Conservation (phyloP, 108 stramenopile species). For the Stephanodiscus triporus region DNA sequence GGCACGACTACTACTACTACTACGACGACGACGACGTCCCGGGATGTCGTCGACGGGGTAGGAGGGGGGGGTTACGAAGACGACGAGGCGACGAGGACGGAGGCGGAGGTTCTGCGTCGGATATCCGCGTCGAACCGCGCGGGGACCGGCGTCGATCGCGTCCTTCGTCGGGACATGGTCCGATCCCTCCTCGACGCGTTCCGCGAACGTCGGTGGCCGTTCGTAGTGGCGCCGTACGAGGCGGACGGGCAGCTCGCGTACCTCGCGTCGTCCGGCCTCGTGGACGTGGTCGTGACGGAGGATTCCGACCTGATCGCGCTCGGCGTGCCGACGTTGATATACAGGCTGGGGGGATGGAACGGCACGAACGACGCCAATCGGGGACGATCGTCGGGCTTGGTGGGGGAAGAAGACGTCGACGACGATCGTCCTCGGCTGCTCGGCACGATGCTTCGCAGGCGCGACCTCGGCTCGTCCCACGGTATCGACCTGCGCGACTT, state of each 20-base stretch:
- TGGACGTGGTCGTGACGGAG: conserved; percentile 94
- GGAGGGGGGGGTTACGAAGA: conserved; percentile 13
- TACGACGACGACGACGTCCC: not conserved
- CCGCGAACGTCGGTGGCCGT: conserved; percentile 51
- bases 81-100: conserved; percentile 26
- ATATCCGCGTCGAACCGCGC: conserved; percentile 65
- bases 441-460: conserved; percentile 47
- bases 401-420: not conserved
- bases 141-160: conserved; percentile 57
- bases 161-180: conserved; percentile 36
- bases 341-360: conserved; percentile 80
- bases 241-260: conserved; percentile 97
- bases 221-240: conserved; percentile 96
- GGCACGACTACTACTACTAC: too few relatives aligned
- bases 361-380: conserved; percentile 51
- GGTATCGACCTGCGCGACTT: conserved; percentile 63
- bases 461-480: conserved; percentile 49
- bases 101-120: conserved; percentile 34
- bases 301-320: conserved; percentile 94
- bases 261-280: conserved; percentile 59
- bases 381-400: conserved; percentile 20
- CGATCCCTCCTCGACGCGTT: conserved; percentile 45
- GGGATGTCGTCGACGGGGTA: not conserved
- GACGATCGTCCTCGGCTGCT: conserved; percentile 2
- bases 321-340: conserved; percentile 80